These are phyloP conservation scores for Favolaschia claudopus DNA, from an alignment of 768 basidiomycete genomes.

Conservation along the genomic window DNA sequence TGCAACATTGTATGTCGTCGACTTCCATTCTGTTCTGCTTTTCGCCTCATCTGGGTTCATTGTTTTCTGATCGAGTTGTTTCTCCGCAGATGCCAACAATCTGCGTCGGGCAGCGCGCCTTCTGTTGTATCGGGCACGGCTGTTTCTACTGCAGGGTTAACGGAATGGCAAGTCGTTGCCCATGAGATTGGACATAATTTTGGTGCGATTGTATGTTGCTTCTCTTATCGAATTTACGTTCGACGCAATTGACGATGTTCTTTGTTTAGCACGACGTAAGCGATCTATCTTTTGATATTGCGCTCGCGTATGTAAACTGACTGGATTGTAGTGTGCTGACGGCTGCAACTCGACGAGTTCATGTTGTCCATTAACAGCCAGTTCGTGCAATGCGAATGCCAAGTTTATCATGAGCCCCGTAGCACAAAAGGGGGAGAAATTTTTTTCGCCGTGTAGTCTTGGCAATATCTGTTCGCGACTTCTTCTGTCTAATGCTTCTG, in stretches of 20 bases:
- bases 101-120: slow-evolving; percentile 51
- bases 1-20: slow-evolving; percentile 74
- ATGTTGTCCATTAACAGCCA: slow-evolving; percentile 76
- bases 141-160: slow-evolving; percentile 77
- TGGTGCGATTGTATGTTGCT: slow-evolving; percentile 77
- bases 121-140: slow-evolving; percentile 79
- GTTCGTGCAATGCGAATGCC: slow-evolving; percentile 67
- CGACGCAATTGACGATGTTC: slow-evolving; percentile 12
- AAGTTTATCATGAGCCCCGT: slow-evolving; percentile 88
- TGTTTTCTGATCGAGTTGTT: neutral
- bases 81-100: slow-evolving; percentile 59
- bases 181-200: slow-evolving; percentile 91
- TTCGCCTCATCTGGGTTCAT: neutral
- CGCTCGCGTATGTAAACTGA: slow-evolving; percentile 3
- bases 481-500: neutral
- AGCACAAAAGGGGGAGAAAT: slow-evolving; percentile 65
- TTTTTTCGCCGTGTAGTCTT: slow-evolving; percentile 80
- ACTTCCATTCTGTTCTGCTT: slow-evolving; percentile 17
- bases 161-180: slow-evolving; percentile 84
- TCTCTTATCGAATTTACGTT: slow-evolving; percentile 4
- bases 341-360: slow-evolving; percentile 63
- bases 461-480: slow-evolving; percentile 80
- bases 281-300: slow-evolving; percentile 11
- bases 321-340: slow-evolving; percentile 59
- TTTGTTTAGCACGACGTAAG: slow-evolving; percentile 62